phyloP scores from a whole-genome alignment of 2,329 filamentous ascomycete genomes.

The Diaporthe sp. region DNA sequence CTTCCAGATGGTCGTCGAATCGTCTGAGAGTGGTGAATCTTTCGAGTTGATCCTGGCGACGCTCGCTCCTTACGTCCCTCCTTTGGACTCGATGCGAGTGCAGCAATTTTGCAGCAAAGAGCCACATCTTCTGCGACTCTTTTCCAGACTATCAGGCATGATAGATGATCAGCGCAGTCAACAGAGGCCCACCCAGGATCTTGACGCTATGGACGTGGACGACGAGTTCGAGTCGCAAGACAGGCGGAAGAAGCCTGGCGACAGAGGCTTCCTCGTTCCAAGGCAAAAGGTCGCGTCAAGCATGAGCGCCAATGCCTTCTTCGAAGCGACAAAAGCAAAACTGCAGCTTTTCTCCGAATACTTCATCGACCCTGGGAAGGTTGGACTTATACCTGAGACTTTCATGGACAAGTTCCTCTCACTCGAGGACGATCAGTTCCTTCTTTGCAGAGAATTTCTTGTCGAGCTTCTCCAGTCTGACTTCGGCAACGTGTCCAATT shows the following conservation, averaged over 20 bases:
- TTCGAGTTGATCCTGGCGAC: slow-evolving; percentile 61
- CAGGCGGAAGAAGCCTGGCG: slow-evolving; percentile 58
- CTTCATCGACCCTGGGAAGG: slow-evolving; percentile 57
- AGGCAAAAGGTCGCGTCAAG: slow-evolving; percentile 59
- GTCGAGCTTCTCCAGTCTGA: slow-evolving; percentile 68
- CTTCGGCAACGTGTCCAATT: slow-evolving; percentile 61
- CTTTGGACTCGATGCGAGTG: slow-evolving; percentile 55
- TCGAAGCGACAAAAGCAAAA: slow-evolving; percentile 60
- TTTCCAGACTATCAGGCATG: slow-evolving; percentile 55
- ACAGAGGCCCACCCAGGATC: slow-evolving; percentile 52
- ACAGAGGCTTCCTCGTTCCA: slow-evolving; percentile 58
- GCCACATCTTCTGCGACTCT: slow-evolving; percentile 57
- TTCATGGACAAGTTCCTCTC: slow-evolving; percentile 66
- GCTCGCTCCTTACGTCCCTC: slow-evolving; percentile 62
- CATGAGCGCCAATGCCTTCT: slow-evolving; percentile 61
- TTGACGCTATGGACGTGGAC: slow-evolving; percentile 77
- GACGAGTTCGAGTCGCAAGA: slow-evolving; percentile 73
- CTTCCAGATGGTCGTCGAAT: slow-evolving; percentile 56
- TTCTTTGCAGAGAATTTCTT: slow-evolving; percentile 65
- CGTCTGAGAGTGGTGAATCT: slow-evolving; percentile 61
- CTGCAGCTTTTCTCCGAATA: slow-evolving; percentile 61
- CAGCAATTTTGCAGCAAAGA: slow-evolving; percentile 55
- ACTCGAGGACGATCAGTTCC: slow-evolving; percentile 65
- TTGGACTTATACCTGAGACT: slow-evolving; percentile 62
- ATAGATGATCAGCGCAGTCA: slow-evolving; percentile 50